Base-by-base conservation (phyloP, 2,329 filamentous ascomycete species). In the Tolypocladium ophioglossoides region DNA sequence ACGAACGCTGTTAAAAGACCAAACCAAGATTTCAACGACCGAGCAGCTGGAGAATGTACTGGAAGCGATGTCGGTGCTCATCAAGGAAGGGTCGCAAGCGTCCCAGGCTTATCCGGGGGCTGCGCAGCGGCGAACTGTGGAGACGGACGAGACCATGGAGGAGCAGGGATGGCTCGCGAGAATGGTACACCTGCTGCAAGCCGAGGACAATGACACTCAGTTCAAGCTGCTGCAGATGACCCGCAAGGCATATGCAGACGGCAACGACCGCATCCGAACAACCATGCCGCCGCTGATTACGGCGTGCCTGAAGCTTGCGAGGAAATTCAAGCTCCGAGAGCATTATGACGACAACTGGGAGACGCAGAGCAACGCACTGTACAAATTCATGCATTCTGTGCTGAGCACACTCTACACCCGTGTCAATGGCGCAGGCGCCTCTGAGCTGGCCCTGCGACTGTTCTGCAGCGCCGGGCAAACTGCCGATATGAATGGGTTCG, bases 111-210 rank as follows among this genome's bases (percentile, higher is more conserved):
- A 96, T 63, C 86, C 91, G 0, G 89, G 89, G 4, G 83, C 87
- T 40, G 83, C 87, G 7, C 88, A 92, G 65, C 79, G 89, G 58
- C 84, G 90, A 57, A 82, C 75, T 0, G 68, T 80, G 49, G 95
- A 99, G 74, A 97, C 94, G 0, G 94, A 99, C 58, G 95, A 99
- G 74, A 97, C 92, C 0, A 84, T 97, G 64, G 92, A 99, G 71
- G 94, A 99, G 72, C 94, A 99, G 75, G 94, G 94, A 52, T 96
- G 91, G 91, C 78, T 99, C 53, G 94, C 94, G 38, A 82, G 94
- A 62, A 86, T 99, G 65, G 84, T 96, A 20, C 94, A 99, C 72
- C 76, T 96, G 54, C 82, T 99, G 52, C 79, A 89, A 55, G 87
- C 84, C 47, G 78, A 89, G 38, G 83, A 95, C 66, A 97, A 97